Evolutionary conservation across 495 filamentous ascomycete genomes (phyloP), one percentile per base, ranked within the genome.

Genomic region (Hypoxylon lenormandii): DNA sequence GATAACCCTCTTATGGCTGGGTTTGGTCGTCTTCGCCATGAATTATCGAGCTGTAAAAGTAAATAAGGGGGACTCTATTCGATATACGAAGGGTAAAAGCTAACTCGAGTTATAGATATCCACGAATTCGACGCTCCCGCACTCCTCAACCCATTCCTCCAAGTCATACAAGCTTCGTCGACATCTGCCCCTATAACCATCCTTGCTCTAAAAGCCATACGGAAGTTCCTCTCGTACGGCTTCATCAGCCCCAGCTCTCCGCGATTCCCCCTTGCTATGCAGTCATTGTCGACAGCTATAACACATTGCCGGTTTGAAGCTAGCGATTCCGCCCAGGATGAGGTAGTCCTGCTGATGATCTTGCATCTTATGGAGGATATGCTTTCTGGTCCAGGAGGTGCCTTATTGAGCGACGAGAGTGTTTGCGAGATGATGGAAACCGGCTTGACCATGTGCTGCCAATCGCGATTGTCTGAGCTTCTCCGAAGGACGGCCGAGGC

Each of bases 351-450:
- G 43, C 80, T 98, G 43, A 86, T 95, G 75, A 98, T 99, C 66
- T 77, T 99, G 55, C 95, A 97, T 74, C 84, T 99, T 64, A 98
- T 99, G 95, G 95, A 99, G 77, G 89, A 91, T 70, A 97, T 98
- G 90, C 85, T 99, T 52, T 92, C 92, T 50, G 92, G 96, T 1
- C 92, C 95, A 0, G 93, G 94, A 26, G 95, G 96, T 12, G 90
- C 93, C 59, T 83, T 98, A 2, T 85, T 97, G 3, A 93, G 94
- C 30, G 95, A 99, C 71, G 94, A 97, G 80, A 97, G 94, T 74
- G 92, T 99, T 10, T 99, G 95, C 74, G 92, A 97, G 74, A 98
- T 99, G 95, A 98, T 99, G 95, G 95, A 97, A 78, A 94, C 92
- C 4, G 96, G 94, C 3, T 77, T 99, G 64, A 97, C 93, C 76